These are phyloP conservation scores for Saccharomycopsis fodiens DNA, from an alignment of 805 yeast species.

Conservation along the genomic window DNA sequence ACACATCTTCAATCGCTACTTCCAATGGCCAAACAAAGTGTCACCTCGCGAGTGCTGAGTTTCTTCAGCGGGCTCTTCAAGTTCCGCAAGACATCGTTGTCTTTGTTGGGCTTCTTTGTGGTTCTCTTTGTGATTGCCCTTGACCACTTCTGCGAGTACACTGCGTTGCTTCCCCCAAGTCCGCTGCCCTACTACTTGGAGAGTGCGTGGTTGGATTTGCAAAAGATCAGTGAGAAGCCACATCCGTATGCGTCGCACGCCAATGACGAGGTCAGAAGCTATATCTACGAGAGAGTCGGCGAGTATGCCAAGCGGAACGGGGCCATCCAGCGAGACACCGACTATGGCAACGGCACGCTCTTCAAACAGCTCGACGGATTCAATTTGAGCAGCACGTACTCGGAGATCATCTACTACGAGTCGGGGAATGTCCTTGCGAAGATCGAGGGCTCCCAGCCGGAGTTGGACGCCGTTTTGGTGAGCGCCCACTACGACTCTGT, in stretches of 20 bases:
- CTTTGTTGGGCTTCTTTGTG: conserved; percentile 45
- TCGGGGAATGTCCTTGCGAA: conserved; percentile 74
- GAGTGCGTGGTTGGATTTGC: conserved; percentile 65
- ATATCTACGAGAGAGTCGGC: conserved; percentile 39
- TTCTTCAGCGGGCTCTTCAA: conserved; percentile 46
- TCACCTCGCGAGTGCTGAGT: no score
- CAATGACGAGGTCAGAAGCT: conserved; percentile 71
- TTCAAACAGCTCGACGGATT: conserved; percentile 46
- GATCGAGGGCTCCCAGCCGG: conserved; percentile 52
- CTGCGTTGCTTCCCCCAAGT: conserved; percentile 37
- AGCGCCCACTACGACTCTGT: conserved; percentile 90
- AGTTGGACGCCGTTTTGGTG: conserved; percentile 58
- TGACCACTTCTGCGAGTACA: conserved; percentile 33
- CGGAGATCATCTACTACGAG: conserved; percentile 66
- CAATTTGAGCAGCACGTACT: conserved; percentile 31
- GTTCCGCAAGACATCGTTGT: conserved; percentile 66
- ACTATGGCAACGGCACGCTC: conserved; percentile 35
- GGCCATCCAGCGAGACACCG: conserved; percentile 34
- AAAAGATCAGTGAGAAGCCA: conserved; percentile 51
- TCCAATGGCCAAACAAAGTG: no score
- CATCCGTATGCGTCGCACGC: conserved; percentile 79
- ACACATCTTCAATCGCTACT: no score
- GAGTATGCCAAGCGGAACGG: conserved; percentile 27
- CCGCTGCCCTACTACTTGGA: conserved; percentile 32
- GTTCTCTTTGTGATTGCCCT: conserved; percentile 35